Evolutionary conservation across 2,329 filamentous ascomycete genomes (phyloP), one percentile per base, ranked within the genome.

Genomic region (Diaporthe citriasiana): DNA sequence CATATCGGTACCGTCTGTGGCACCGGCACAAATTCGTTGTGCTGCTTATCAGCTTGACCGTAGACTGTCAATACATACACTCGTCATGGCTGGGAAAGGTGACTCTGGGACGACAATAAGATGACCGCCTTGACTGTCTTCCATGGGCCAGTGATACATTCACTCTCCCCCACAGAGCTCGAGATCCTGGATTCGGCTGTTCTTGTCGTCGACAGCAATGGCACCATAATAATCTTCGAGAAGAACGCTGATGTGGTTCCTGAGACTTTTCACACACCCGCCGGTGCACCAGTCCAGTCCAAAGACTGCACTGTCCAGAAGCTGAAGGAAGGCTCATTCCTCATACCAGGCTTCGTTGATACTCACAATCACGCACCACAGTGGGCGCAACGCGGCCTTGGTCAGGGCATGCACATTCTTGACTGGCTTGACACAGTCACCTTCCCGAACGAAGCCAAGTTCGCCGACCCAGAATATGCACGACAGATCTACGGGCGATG

Each of bases 311-410:
- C 74, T 30, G 55, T 83, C 38, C 79, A 78, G 45, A 77, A 76
- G 35, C 82, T 89, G 3, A 63, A 77, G 2, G 82, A 79, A 10
- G 85, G 84, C 51, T 81, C 89, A 59, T 90, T 92, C 77, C 80
- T 91, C 63, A 86, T 91, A 73, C 90, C 90, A 0, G 89, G 89
- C 56, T 88, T 91, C 77, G 83, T 93, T 70, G 91, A 93, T 82
- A 93, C 91, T 1, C 92, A 93, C 80, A 92, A 92, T 75, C 92
- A 93, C 78, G 91, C 92, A 0, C 91, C 91, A 51, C 87, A 89
- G 77, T 88, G 85, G 84, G 81, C 85, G 19, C 84, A 85, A 80
- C 82, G 86, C 33, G 85, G 87, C 38, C 81, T 88, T 6, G 85
- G 86, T 7, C 85, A 88, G 77, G 83, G 87, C 56, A 82, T 87